Conservation (phyloP, 2,329 filamentous ascomycete species). For the Hypoxylon rubiginosum region DNA sequence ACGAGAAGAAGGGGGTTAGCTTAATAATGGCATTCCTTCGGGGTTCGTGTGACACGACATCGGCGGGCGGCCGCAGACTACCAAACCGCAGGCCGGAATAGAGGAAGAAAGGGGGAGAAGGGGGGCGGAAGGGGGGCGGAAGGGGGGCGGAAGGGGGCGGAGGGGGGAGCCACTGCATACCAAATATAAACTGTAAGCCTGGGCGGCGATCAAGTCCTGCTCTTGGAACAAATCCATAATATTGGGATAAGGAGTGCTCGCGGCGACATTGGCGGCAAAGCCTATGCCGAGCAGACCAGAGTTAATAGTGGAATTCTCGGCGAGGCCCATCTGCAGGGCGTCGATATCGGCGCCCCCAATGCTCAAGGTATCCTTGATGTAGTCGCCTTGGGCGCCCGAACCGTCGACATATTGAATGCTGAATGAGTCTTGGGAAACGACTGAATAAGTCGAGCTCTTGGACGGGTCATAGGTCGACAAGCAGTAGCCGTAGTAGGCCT, state of each 20-base stretch:
- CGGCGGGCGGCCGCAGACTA: too few relatives aligned
- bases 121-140: too few relatives aligned
- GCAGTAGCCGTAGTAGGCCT: constrained; percentile 54
- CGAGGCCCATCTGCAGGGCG: constrained; percentile 69
- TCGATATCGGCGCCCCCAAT: constrained; percentile 65
- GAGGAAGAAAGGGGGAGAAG: too few relatives aligned
- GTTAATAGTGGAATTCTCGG: constrained; percentile 61
- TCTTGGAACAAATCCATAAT: constrained; percentile 74
- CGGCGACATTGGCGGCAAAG: constrained; percentile 65
- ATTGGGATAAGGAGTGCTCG: constrained; percentile 63
- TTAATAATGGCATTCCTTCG: constrained; percentile 5
- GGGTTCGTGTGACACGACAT: background rate
- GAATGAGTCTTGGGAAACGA: constrained; percentile 62
- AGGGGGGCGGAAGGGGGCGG: too few relatives aligned
- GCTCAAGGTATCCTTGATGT: constrained; percentile 68
- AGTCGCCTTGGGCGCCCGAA: constrained; percentile 67
- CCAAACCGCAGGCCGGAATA: background rate
- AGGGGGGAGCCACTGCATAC: too few relatives aligned
- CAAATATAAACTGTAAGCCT: constrained; percentile 78
- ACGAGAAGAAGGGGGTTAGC: constrained; percentile 51
- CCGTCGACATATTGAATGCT: constrained; percentile 73
- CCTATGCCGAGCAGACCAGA: constrained; percentile 72
- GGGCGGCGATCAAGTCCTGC: constrained; percentile 71
- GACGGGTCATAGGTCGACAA: constrained; percentile 60
- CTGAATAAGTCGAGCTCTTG: constrained; percentile 63